phyloP scores from a whole-genome alignment of 495 filamentous ascomycete species.

The Aspergillus homomorphus region DNA sequence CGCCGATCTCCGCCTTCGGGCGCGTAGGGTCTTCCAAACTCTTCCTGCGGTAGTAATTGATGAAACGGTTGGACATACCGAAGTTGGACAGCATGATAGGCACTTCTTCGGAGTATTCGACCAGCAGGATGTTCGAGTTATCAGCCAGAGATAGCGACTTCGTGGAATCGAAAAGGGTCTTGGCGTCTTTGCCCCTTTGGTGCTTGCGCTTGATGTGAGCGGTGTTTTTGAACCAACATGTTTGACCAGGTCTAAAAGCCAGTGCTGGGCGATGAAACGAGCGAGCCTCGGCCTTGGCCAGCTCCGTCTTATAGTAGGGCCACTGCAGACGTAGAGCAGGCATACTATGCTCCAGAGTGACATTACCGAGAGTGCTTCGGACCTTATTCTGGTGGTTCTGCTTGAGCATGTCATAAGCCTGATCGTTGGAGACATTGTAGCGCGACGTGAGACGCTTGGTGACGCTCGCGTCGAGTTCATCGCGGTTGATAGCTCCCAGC shows the following conservation, averaged over 20 bases:
- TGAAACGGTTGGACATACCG: slow-evolving; percentile 90
- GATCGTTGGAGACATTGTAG: slow-evolving; percentile 95
- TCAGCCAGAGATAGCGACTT: slow-evolving; percentile 80
- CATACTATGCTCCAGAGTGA: slow-evolving; percentile 85
- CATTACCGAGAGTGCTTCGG: slow-evolving; percentile 79
- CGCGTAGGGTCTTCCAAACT: slow-evolving; percentile 71
- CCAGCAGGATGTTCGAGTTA: slow-evolving; percentile 77
- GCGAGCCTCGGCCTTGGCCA: slow-evolving; percentile 74
- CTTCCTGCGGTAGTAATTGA: slow-evolving; percentile 94
- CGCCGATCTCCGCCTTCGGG: slow-evolving; percentile 76
- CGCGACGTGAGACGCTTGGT: slow-evolving; percentile 59
- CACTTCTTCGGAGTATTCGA: slow-evolving; percentile 95
- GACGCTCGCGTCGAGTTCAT: slow-evolving; percentile 39
- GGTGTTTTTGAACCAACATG: slow-evolving; percentile 50
- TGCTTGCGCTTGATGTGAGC: slow-evolving; percentile 66
- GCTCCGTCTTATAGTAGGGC: slow-evolving; percentile 87
- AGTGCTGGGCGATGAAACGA: slow-evolving; percentile 84
- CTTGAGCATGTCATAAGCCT: slow-evolving; percentile 91
- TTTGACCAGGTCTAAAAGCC: slow-evolving; percentile 58
- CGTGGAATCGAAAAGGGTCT: slow-evolving; percentile 69
- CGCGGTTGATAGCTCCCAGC: slow-evolving; percentile 29
- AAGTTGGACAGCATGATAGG: slow-evolving; percentile 90
- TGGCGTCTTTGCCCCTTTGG: slow-evolving; percentile 67
- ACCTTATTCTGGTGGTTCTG: slow-evolving; percentile 96
- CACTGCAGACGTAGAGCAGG: slow-evolving; percentile 87